Base-by-base conservation (phyloP, 2,329 filamentous ascomycete species). In the Acephala macrosclerotiorum region DNA sequence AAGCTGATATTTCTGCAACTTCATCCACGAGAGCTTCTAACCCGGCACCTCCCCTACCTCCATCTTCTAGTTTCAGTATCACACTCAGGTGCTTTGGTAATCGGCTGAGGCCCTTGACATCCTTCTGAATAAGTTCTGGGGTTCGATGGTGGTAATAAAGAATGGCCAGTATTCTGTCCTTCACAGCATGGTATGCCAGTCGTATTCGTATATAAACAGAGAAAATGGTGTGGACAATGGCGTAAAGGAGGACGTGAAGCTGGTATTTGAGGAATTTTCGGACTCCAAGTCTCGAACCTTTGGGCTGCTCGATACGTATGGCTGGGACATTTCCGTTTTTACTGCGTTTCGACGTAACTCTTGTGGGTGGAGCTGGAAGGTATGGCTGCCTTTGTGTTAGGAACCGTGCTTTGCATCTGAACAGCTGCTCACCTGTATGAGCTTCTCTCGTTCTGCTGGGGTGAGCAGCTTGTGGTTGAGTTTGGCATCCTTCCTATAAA, bases 81-180 rank as follows among this genome's bases (percentile, higher is more conserved):
- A 97, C 90, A 75, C 94, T 97, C 59, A 99, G 79, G 76, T 99
- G 96, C 70, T 91, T 87, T 2, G 96, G 96, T 66, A 96, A 80
- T 73, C 91, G 88, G 65, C 83, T 85, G 64, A 99, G 79, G 11
- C 85, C 84, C 77, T 88, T 88, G 29, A 98, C 90, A 80, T 99
- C 96, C 74, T 91, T 90, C 75, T 91, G 89, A 72, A 99, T 97
- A 76, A 97, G 88, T 76, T 97, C 93, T 8, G 96, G 96, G 0
- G 95, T 97, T 60, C 93, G 92, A 79, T 99, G 96, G 80, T 99
- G 96, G 81, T 99, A 96, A 78, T 95, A 94, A 62, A 97, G 84
- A 67, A 98, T 86, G 11, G 93, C 92, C 61, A 93, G 87, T 69
- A 95, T 82, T 66, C 92, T 89, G 77, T 96, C 91, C 71, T 89